Evolutionary conservation across 495 filamentous ascomycete genomes (phyloP).

Genomic region (Polyplosphaeria fusca): DNA sequence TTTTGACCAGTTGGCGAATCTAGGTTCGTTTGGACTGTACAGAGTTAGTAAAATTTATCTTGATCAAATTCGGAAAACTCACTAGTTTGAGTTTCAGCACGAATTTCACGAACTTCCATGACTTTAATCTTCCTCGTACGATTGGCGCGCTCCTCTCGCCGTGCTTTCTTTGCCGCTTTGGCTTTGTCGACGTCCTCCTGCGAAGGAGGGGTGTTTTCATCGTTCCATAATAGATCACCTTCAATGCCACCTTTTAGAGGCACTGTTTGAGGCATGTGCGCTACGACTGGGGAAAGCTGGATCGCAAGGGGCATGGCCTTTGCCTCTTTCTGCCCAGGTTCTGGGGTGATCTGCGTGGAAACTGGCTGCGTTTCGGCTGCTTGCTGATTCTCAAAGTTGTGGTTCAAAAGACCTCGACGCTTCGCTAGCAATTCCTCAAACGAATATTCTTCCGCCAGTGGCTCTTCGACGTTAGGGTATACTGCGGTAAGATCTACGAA

Average conservation of each 20-base stretch:
- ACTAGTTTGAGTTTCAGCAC: conserved; percentile 76
- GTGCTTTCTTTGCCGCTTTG: conserved; percentile 34
- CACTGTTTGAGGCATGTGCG: conserved; percentile 12
- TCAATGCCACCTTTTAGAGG: conserved; percentile 23
- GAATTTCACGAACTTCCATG: conserved; percentile 60
- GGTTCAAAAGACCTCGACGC: conserved; percentile 71
- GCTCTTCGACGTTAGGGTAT: conserved; percentile 71
- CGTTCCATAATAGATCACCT: conserved; percentile 27
- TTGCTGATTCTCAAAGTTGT: conserved; percentile 54
- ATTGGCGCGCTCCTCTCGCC: conserved; percentile 43
- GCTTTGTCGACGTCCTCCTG: conserved; percentile 33
- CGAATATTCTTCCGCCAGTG: conserved; percentile 65
- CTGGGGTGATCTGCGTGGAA: neutral
- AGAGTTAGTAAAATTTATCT: neutral
- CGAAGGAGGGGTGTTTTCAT: conserved; percentile 41
- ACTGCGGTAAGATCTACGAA: conserved; percentile 81
- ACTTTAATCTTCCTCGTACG: conserved; percentile 65
- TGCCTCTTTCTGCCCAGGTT: neutral
- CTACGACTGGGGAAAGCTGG: neutral
- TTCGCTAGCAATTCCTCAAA: conserved; percentile 89
- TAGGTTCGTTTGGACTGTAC: conserved; percentile 81
- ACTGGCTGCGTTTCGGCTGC: neutral
- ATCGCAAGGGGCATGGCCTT: neutral
- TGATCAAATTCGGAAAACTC: conserved; percentile 36
- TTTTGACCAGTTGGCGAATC: conserved; percentile 79